Base-by-base conservation (phyloP, 2,329 filamentous ascomycete species). In the Xylariomycetidae sp. region DNA sequence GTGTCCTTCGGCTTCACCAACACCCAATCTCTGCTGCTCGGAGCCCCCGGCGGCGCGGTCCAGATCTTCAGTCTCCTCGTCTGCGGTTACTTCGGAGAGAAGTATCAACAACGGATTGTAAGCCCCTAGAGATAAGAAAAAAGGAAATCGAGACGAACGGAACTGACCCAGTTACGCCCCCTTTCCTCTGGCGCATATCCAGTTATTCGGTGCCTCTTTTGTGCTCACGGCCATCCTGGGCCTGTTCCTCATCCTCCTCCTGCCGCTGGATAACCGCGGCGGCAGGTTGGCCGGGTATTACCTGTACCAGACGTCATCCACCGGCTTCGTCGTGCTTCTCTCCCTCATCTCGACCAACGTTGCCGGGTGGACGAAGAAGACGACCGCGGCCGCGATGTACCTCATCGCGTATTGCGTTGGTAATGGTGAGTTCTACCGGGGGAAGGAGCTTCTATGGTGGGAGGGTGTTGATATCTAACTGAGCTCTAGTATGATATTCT, bases 231-330 rank as follows among this genome's bases (percentile, higher is more conserved):
- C 72, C 1, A 71, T 80, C n/a, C 37, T 82, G 2, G 79, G 79
- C 26, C 72, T 81, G 61, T 59, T 79, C 1, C 65, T 84, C n/a
- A 78, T 85, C 37, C 71, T 81, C 8, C 75, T 74, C 3, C 60
- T 85, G 4, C 77, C 77, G 0, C 51, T 75, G 4, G 53, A 59
- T n/a, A 75, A 75, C 45, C 74, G 71, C 39, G 64, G 61, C 2
- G 81, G 79, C 9, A 66, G 75, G 0, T 62, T 83, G 9, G 67
- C 77, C 2, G 79, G 77, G 0, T 85, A 81, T 53, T 85, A 84
- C 56, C 59, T 85, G 31, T 81, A 75, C 0, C 70, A 75, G 48
- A 70, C 76, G 2, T 67, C 64, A 9, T 69, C 79, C 1, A 77
- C 76, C 1, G 66, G 75, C 0, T 84, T 84, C 41, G 79, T 83